A percentile compares a stretch with the other conserved stretches of the same genome.
phyloP scores from a whole-genome alignment of 2,329 filamentous ascomycete species.

The Blastomyces silverae region DNA sequence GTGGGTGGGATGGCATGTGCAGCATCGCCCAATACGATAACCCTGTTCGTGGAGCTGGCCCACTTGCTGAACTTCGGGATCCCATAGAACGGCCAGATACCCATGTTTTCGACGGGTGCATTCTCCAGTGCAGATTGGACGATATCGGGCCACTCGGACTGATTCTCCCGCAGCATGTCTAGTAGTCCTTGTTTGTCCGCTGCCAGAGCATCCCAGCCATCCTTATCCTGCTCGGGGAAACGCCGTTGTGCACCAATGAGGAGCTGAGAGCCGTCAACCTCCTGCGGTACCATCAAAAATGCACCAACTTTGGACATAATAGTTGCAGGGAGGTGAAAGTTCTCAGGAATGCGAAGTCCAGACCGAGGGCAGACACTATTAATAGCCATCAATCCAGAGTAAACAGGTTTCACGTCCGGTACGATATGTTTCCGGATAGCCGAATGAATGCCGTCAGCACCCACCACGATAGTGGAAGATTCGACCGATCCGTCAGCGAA shows the following conservation, averaged over 20 bases:
- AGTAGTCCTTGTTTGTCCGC: constrained; percentile 39
- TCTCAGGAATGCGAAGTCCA: constrained; percentile 24
- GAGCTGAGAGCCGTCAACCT: constrained; percentile 44
- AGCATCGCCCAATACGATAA: constrained; percentile 53
- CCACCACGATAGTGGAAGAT: constrained; percentile 45
- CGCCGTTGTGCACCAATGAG: constrained; percentile 45
- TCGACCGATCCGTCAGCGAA: constrained; percentile 44
- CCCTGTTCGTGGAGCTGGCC: constrained; percentile 34
- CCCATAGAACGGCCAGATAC: constrained; percentile 47
- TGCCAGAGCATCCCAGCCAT: constrained; percentile 40
- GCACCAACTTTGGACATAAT: constrained; percentile 43
- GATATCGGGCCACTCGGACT: constrained; percentile 32
- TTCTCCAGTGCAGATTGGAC: constrained; percentile 36
- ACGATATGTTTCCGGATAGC: constrained; percentile 24
- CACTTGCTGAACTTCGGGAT: constrained; percentile 45
- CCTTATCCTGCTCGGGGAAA: constrained; percentile 35
- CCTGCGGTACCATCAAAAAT: constrained; percentile 48
- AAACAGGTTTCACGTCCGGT: neutral
- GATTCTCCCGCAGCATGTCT: constrained; percentile 33
- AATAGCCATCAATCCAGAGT: constrained; percentile 25
- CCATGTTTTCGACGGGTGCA: constrained; percentile 35
- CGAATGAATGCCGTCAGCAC: constrained; percentile 40
- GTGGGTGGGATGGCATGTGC: constrained; percentile 58
- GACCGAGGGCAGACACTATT: constrained; percentile 17
- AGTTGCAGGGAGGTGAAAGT: constrained; percentile 41